Evolutionary conservation across 306 rosid species (phyloP).

Genomic region (Potentilla sterilis): DNA sequence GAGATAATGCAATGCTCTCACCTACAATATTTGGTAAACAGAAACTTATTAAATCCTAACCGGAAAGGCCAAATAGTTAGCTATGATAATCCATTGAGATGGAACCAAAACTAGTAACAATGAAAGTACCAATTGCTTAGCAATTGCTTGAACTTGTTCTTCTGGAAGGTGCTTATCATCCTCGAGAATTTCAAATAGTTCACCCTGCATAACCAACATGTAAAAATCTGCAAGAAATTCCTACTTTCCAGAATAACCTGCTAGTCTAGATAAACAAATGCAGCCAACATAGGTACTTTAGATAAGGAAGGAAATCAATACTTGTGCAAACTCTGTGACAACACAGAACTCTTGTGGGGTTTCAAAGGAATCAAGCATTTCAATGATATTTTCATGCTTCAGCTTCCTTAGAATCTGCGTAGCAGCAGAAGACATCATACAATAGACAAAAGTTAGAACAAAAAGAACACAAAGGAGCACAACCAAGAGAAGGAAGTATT

Average conservation of each 20-base stretch:
- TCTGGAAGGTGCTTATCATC: slow-evolving; percentile 98
- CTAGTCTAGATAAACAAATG: slow-evolving; percentile 1
- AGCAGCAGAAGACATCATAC: slow-evolving; percentile 17
- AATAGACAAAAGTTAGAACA: not conserved
- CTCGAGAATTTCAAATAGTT: slow-evolving; percentile 97
- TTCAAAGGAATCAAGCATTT: slow-evolving; percentile 98
- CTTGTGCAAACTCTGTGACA: slow-evolving; percentile 96
- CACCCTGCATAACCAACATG: slow-evolving; percentile 54
- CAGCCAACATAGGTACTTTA: not conserved
- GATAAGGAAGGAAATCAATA: slow-evolving; percentile 38
- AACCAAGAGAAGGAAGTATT: slow-evolving; percentile 11
- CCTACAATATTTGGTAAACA: slow-evolving; percentile 49
- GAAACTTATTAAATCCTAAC: not conserved
- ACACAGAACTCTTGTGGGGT: slow-evolving; percentile 95
- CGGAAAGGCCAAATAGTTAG: not conserved
- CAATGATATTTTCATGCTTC: slow-evolving; percentile 92
- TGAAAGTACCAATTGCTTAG: slow-evolving; percentile 86
- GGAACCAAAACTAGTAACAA: slow-evolving; percentile 9
- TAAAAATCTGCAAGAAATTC: slow-evolving; percentile 16
- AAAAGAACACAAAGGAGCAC: not conserved
- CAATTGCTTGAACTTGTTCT: slow-evolving; percentile 98
- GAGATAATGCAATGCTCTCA: slow-evolving; percentile 85
- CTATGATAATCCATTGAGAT: not conserved
- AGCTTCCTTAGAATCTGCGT: slow-evolving; percentile 85
- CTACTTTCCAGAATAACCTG: not conserved